Percentiles rank a stretch among this genome's conserved stretches.
Evolutionary conservation across 2,329 filamentous ascomycete species (phyloP).

Genomic region (Aspergillus pseudotamarii): DNA sequence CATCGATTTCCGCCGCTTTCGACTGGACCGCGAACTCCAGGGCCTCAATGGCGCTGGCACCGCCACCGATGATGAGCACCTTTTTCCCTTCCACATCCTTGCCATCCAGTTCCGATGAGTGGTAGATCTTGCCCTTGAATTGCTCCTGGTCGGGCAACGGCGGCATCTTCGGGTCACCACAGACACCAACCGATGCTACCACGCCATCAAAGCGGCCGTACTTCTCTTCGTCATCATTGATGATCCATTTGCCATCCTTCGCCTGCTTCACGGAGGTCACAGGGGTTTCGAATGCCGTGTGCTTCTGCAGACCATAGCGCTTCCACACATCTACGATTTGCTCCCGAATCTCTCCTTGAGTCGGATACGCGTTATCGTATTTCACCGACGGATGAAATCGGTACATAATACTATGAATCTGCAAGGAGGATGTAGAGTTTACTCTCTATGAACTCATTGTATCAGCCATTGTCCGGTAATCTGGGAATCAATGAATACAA

Average conservation of each 20-base stretch:
- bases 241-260: slow-evolving; percentile 70
- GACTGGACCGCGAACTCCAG: slow-evolving; percentile 65
- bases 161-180: slow-evolving; percentile 75
- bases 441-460: slow-evolving; percentile 57
- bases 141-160: slow-evolving; percentile 69
- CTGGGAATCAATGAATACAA: not conserved
- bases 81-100: slow-evolving; percentile 74
- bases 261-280: slow-evolving; percentile 73
- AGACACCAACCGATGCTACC: slow-evolving; percentile 77
- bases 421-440: slow-evolving; percentile 78
- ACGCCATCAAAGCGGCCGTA: slow-evolving; percentile 77
- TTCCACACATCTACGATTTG: slow-evolving; percentile 75
- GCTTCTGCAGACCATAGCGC: slow-evolving; percentile 69
- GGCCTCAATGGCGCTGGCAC: slow-evolving; percentile 1
- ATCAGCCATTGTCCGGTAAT: slow-evolving; percentile 5
- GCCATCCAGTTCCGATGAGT: slow-evolving; percentile 75
- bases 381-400: slow-evolving; percentile 79
- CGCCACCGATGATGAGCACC: slow-evolving; percentile 64
- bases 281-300: slow-evolving; percentile 71
- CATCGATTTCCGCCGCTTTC: slow-evolving; percentile 68
- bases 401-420: slow-evolving; percentile 87
- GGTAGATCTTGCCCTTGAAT: slow-evolving; percentile 72
- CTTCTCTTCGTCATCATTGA: slow-evolving; percentile 71
- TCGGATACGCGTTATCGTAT: slow-evolving; percentile 76
- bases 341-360: slow-evolving; percentile 72